Conservation (phyloP, 306 rosid species). For the Casuarina equisetifolia region DNA sequence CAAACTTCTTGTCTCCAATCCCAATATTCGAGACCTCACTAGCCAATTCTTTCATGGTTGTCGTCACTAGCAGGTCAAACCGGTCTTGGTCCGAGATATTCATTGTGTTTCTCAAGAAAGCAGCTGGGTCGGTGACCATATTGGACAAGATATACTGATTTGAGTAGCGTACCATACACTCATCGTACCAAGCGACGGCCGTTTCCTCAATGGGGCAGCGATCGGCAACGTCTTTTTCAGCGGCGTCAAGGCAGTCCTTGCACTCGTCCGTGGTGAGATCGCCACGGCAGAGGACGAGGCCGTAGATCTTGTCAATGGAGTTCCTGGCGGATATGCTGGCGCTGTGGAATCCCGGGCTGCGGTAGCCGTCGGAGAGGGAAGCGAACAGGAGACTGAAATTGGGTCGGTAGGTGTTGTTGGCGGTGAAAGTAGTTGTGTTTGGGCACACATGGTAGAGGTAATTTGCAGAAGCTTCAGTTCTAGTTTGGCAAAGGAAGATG, state of each 20-base stretch:
- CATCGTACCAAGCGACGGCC: constrained; percentile 3
- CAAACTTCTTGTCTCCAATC: neutral
- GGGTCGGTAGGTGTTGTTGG: too few relatives aligned
- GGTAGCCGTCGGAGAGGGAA: too few relatives aligned
- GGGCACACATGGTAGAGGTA: too few relatives aligned
- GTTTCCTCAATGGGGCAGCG: constrained; percentile 32
- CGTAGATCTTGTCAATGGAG: too few relatives aligned
- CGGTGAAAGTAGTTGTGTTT: too few relatives aligned
- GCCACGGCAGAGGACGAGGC: neutral
- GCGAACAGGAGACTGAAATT: constrained; percentile 4
- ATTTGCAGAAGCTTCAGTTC: neutral
- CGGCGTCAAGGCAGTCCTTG: constrained; percentile 42
- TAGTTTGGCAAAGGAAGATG: neutral
- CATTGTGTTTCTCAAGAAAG: neutral
- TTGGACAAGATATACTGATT: too few relatives aligned
- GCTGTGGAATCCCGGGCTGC: too few relatives aligned
- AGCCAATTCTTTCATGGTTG: neutral
- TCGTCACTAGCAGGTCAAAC: neutral
- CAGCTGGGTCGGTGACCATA: neutral
- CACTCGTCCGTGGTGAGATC: constrained; percentile 37
- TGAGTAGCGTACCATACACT: too few relatives aligned
- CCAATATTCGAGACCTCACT: neutral
- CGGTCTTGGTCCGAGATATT: neutral
- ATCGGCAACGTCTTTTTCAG: constrained; percentile 17
- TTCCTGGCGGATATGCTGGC: neutral